A percentile compares a stretch with the other conserved stretches of the same genome.
Conservation (phyloP, 2,329 filamentous ascomycete genomes). For the Venturiaceae sp. region DNA sequence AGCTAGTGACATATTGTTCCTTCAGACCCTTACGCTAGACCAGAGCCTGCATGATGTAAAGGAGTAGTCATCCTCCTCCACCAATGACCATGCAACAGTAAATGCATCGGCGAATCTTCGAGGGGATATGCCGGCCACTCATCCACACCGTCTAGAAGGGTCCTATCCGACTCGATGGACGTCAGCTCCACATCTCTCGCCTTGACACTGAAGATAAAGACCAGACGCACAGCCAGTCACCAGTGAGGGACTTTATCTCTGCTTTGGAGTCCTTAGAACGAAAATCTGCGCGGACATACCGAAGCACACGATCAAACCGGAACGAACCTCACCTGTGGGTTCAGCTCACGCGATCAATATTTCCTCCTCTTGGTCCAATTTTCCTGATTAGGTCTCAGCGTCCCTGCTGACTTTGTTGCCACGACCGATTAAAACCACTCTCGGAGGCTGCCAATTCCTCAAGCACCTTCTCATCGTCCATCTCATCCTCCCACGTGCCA, state of each 20-base stretch:
- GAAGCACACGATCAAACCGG: no score
- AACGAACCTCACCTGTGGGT: no score
- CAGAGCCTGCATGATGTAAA: background rate
- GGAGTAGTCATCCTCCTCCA: background rate
- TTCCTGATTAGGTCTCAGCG: background rate
- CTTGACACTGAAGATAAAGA: background rate
- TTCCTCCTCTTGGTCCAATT: background rate
- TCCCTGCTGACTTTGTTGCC: background rate
- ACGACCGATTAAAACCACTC: background rate
- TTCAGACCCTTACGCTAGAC: background rate
- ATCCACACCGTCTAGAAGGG: background rate
- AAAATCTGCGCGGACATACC: background rate
- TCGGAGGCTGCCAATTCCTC: background rate
- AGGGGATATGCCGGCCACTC: background rate
- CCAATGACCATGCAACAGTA: background rate
- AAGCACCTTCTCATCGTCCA: background rate
- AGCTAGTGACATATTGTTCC: background rate
- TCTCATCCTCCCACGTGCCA: background rate
- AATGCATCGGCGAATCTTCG: background rate
- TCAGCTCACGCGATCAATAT: no score
- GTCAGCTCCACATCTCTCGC: background rate
- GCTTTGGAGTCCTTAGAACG: background rate
- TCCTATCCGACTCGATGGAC: background rate
- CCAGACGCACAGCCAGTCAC: background rate
- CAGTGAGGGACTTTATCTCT: background rate